phyloP scores from a whole-genome alignment of 139 green algal genomes.

The Haematococcus lacustris region DNA sequence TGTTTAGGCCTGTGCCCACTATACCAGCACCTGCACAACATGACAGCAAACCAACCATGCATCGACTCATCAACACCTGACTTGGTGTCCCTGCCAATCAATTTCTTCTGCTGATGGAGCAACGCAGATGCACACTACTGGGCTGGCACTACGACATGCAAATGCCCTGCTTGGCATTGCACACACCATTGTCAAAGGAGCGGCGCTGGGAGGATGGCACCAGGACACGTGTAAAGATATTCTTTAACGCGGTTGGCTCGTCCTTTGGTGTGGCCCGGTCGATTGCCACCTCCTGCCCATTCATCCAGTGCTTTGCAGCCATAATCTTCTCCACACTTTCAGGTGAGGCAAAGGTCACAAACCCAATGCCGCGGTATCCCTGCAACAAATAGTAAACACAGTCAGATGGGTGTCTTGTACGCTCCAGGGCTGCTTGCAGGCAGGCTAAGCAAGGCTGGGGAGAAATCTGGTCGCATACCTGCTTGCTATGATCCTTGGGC shows the following conservation, averaged over 20 bases:
- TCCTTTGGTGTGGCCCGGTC: conserved; percentile 83
- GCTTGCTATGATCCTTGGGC: conserved; percentile 72
- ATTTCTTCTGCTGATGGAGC: not conserved
- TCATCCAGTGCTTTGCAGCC: conserved; percentile 63
- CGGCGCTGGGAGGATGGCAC: conserved; percentile 24
- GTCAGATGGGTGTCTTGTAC: no score
- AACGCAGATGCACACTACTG: not conserved
- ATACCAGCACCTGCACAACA: conserved; percentile 43
- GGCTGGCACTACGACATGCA: not conserved
- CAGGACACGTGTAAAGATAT: conserved; percentile 20
- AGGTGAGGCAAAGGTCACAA: conserved; percentile 72
- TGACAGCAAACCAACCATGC: not conserved
- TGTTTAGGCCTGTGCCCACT: conserved; percentile 42
- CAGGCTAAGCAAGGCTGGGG: no score
- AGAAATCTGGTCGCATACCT: no score
- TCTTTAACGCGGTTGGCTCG: conserved; percentile 26
- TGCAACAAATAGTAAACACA: no score
- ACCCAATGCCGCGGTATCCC: conserved; percentile 78
- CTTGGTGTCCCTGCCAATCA: not conserved
- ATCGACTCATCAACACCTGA: not conserved
- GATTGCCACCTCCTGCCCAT: conserved; percentile 79
- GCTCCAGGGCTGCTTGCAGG: no score
- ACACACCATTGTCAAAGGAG: conserved; percentile 52
- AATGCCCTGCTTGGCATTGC: not conserved
- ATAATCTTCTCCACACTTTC: conserved; percentile 66